Evolutionary conservation across 2,329 filamentous ascomycete species (phyloP).

Genomic region (Apiospora phragmitis): DNA sequence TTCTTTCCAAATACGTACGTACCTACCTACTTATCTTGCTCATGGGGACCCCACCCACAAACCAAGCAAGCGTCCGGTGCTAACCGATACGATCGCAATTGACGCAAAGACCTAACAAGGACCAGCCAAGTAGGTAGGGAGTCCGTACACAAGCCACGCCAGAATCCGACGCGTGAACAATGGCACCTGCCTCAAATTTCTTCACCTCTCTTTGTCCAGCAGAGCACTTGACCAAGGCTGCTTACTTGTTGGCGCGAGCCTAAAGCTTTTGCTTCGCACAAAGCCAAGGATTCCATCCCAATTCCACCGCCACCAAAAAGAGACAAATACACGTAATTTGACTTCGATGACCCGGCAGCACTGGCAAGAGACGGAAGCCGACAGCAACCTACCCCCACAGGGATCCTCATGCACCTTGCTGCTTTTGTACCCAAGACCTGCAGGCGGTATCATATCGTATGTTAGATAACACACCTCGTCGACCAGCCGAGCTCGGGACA

Average conservation of each 20-base stretch:
- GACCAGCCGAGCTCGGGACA: background rate
- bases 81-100: background rate
- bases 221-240: background rate
- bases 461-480: background rate
- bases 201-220: background rate
- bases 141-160: background rate
- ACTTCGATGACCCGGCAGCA: background rate
- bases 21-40: background rate
- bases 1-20: background rate
- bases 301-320: background rate
- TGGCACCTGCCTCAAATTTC: background rate
- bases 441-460: background rate
- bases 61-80: background rate
- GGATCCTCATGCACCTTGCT: background rate
- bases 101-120: background rate
- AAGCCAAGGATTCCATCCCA: background rate
- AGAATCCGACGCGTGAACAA: background rate
- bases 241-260: background rate
- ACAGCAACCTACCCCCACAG: background rate
- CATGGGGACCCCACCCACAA: background rate
- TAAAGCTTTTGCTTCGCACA: background rate
- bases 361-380: background rate
- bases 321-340: background rate
- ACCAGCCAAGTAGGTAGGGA: background rate
- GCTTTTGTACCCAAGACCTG: background rate